These are phyloP conservation scores for Cordyceps farinosa DNA, from an alignment of 2,329 filamentous ascomycete genomes.

Conservation along the genomic window DNA sequence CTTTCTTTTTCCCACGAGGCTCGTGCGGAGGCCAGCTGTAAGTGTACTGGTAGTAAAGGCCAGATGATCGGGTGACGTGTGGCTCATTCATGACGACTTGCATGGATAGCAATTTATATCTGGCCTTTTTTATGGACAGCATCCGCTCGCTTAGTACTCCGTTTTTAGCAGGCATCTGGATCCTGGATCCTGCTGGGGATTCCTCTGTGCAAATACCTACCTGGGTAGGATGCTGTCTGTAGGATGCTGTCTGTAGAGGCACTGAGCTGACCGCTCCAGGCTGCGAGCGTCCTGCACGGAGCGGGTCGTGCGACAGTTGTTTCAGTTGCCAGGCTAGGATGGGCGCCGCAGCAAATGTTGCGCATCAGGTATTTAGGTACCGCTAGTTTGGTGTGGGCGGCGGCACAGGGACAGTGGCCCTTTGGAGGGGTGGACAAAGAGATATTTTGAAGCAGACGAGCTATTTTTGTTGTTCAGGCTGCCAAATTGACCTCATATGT, in stretches of 20 bases:
- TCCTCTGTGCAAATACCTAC: too few species aligned
- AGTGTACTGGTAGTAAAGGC: neutral
- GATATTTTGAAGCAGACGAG: neutral
- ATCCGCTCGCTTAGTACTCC: neutral
- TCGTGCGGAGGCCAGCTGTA: neutral
- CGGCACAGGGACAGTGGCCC: neutral
- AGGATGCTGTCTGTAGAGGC: neutral
- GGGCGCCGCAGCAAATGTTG: neutral
- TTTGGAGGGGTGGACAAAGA: neutral
- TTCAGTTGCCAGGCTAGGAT: slow-evolving; percentile 25
- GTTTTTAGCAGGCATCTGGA: neutral
- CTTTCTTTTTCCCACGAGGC: neutral
- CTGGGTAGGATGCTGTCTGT: too few species aligned
- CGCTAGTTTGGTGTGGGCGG: neutral
- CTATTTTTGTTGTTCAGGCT: neutral
- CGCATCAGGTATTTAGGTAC: neutral
- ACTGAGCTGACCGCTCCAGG: slow-evolving; percentile 4
- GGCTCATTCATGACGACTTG: neutral
- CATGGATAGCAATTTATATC: neutral
- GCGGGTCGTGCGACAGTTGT: slow-evolving; percentile 21
- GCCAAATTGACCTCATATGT: neutral
- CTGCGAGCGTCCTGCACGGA: slow-evolving; percentile 16
- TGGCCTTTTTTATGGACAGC: neutral
- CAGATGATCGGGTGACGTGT: neutral
- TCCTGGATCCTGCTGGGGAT: neutral